These are phyloP conservation scores for Coccomyxa subellipsoidea DNA, from an alignment of 163 green algal genomes.

Conservation along the genomic window DNA sequence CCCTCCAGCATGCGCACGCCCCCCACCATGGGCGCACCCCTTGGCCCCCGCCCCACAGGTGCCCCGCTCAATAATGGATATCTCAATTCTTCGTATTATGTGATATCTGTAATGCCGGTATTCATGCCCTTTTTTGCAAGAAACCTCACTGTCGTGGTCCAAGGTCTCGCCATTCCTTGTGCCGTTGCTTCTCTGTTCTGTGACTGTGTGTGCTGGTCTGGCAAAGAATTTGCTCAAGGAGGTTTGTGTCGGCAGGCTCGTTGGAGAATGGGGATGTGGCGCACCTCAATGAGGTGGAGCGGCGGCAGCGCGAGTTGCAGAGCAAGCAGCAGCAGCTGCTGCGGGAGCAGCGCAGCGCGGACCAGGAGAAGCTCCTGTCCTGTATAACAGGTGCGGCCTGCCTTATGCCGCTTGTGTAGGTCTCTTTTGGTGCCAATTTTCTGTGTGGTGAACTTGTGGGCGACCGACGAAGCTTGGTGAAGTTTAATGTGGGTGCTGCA, in stretches of 20 bases:
- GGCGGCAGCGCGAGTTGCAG: conserved; percentile 74
- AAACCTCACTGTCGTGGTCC: no score
- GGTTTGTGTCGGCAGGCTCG: neutral
- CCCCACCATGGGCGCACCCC: neutral
- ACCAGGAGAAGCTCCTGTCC: conserved; percentile 80
- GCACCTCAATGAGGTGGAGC: conserved; percentile 59
- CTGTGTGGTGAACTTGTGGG: neutral
- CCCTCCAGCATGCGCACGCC: neutral
- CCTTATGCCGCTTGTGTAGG: no score
- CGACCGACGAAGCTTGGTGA: no score
- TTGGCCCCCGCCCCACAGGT: neutral
- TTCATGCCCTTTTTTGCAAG: no score
- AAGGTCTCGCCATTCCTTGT: no score
- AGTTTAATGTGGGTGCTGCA: no score
- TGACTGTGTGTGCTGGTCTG: no score
- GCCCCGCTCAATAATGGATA: neutral
- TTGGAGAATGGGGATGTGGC: neutral
- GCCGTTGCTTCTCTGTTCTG: no score
- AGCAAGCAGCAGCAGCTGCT: conserved; percentile 66
- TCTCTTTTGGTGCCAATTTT: neutral
- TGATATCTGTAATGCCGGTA: no score
- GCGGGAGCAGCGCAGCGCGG: conserved; percentile 72
- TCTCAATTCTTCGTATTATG: neutral
- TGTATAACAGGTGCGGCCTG: conserved; percentile 44
- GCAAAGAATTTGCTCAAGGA: no score